Base-by-base conservation (phyloP, 257 asterid species). In the Mitragyna speciosa region DNA sequence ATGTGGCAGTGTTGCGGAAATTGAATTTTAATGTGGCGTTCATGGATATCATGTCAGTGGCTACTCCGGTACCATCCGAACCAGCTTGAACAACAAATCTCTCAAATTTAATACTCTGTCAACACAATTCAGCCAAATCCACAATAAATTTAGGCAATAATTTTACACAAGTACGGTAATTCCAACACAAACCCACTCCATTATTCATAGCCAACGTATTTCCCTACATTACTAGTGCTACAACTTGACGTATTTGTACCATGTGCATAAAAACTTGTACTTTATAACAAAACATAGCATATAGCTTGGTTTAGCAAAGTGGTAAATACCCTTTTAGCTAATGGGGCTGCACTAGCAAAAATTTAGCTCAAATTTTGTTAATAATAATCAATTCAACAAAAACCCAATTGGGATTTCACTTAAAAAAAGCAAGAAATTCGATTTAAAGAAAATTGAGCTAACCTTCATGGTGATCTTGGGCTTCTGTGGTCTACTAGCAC, bases 1-100 rank as follows among this genome's bases (percentile, higher is more conserved):
- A 93, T 26, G 94, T 83, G 14, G 89, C 98, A 16, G 88, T 93
- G 81, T 93, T 92, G 1, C 86, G 88, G 82, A 86, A 89, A 76
- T 78, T 86, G 77, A 92, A 87, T 83, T 85, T 85, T 73, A 93
- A 78, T 0, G 97, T 93, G 33, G 97, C 81, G 82, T 93, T 93
- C 82, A 85, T 56, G 31, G 97, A 87, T 61, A 93, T 90, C 98
- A 93, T 93, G 79, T 90, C 96, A 0, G 97, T 93, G 1, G 94
- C 83, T 17, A 93, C 98, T 54, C 96, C 93, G 0, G 88, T 80
- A 22, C 58, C 45, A 79, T 93, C 97, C 0, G 96, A 88, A 58
- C 97, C 98, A 52, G 97, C 94, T 86, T 93, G 96, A 82, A 93
- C 89, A 80, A 70, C 80, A 41, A 90, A 87, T 72, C 90, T 91